These are phyloP conservation scores for Cercis canadensis DNA, from an alignment of 306 rosid species.

Conservation along the genomic window DNA sequence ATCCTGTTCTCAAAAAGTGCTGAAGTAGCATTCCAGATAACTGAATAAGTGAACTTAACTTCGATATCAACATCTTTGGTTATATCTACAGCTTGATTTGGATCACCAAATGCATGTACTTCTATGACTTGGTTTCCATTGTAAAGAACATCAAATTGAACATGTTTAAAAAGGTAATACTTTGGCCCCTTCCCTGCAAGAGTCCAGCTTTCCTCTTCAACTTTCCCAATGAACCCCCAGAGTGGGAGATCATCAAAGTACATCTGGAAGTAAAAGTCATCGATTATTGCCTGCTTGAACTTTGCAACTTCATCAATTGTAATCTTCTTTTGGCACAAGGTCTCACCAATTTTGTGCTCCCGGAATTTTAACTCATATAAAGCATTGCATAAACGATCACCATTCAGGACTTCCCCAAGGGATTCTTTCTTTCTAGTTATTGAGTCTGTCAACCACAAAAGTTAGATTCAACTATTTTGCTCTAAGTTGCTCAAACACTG, in stretches of 20 bases:
- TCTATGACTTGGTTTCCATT: conserved; percentile 64
- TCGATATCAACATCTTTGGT: conserved; percentile 61
- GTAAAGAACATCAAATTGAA: conserved; percentile 74
- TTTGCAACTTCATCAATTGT: conserved; percentile 59
- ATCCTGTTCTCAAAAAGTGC: conserved; percentile 65
- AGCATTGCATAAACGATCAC: conserved; percentile 75
- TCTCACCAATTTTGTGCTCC: conserved; percentile 50
- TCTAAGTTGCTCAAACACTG: background rate
- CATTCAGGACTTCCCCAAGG: conserved; percentile 85
- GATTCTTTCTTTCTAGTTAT: conserved; percentile 74
- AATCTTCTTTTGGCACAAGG: conserved; percentile 63
- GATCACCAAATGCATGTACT: conserved; percentile 77
- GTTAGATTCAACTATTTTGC: conserved; percentile 9
- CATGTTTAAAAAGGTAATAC: conserved; percentile 69
- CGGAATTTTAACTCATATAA: conserved; percentile 67
- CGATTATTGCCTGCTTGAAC: conserved; percentile 65
- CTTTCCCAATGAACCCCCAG: conserved; percentile 84
- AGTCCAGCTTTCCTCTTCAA: conserved; percentile 62
- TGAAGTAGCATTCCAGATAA: conserved; percentile 69
- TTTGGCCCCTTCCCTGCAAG: conserved; percentile 50
- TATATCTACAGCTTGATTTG: conserved; percentile 65
- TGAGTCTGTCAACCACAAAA: conserved; percentile 59
- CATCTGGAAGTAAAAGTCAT: conserved; percentile 89
- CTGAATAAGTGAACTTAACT: conserved; percentile 80
- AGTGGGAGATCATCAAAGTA: conserved; percentile 87